Conservation (phyloP, 2,329 filamentous ascomycete genomes). For the Phyllosticta capitalensis region DNA sequence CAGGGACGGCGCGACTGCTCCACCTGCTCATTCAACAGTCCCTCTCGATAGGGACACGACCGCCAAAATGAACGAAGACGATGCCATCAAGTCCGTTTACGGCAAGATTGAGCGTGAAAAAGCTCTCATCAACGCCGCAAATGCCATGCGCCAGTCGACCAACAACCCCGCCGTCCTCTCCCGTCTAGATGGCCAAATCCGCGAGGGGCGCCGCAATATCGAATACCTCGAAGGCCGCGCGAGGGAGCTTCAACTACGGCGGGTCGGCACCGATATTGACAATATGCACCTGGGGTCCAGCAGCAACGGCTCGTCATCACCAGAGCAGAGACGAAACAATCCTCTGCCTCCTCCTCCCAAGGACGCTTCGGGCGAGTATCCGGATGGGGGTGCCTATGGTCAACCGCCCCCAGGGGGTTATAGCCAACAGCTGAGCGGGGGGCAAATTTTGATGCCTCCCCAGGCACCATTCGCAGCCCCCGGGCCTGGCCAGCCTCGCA, state of each 20-base stretch:
- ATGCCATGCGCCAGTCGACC: conserved; percentile 90
- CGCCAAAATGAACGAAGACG: conserved; percentile 50
- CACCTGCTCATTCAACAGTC: not conserved
- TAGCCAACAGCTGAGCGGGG: conserved; percentile 51
- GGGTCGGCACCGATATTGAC: conserved; percentile 57
- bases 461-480: conserved; percentile 69
- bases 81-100: conserved; percentile 67
- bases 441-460: conserved; percentile 68
- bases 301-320: conserved; percentile 27
- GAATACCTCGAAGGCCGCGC: conserved; percentile 93
- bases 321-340: conserved; percentile 26
- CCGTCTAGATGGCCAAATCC: conserved; percentile 85
- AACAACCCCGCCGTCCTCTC: conserved; percentile 88
- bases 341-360: conserved; percentile 58
- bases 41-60: not conserved
- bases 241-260: conserved; percentile 75
- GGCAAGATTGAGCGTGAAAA: conserved; percentile 98
- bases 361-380: conserved; percentile 47
- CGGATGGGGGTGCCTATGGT: conserved; percentile 56
- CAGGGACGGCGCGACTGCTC: not conserved
- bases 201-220: conserved; percentile 85
- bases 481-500: conserved; percentile 57
- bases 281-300: conserved; percentile 54
- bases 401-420: conserved; percentile 43
- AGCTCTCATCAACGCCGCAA: conserved; percentile 86